A percentile compares a stretch with the other conserved stretches of the same genome.
These are phyloP conservation scores for Salvia splendens DNA, from an alignment of 257 asterid species.

Conservation along the genomic window DNA sequence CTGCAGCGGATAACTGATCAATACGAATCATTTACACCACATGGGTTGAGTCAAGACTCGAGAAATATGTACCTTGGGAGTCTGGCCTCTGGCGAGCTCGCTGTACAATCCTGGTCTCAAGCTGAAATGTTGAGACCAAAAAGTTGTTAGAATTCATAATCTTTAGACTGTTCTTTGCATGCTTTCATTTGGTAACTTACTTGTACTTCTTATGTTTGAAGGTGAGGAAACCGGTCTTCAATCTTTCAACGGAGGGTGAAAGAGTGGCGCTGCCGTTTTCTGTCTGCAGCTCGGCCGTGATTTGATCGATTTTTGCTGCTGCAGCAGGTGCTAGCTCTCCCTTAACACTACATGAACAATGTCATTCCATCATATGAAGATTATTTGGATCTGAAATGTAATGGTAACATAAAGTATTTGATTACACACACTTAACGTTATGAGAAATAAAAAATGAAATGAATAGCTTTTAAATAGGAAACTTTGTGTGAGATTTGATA, in stretches of 20 bases:
- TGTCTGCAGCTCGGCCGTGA: conserved; percentile 67
- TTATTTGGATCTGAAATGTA: no score
- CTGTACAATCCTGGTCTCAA: conserved; percentile 55
- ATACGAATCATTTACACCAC: background rate
- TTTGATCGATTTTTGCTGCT: conserved; percentile 59
- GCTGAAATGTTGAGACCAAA: conserved; percentile 39
- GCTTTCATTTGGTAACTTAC: conserved; percentile 41
- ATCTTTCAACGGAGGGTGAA: conserved; percentile 54
- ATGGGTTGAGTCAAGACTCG: background rate
- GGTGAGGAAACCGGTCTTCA: conserved; percentile 73
- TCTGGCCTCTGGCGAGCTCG: conserved; percentile 86
- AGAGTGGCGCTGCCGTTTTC: conserved; percentile 37
- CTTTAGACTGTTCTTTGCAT: background rate
- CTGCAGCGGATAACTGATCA: conserved; percentile 38
- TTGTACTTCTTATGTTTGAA: conserved; percentile 79
- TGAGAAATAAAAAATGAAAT: no score
- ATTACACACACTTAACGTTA: no score
- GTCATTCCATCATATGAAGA: background rate
- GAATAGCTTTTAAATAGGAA: no score
- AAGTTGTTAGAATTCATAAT: conserved; percentile 22
- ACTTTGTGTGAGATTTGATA: no score
- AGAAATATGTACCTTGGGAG: conserved; percentile 62
- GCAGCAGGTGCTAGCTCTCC: conserved; percentile 71
- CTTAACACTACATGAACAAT: conserved; percentile 54
- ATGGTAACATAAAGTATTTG: no score